Evolutionary conservation across 1,284 basidiomycete genomes (phyloP).

Genomic region (Papiliotrema flavescens): DNA sequence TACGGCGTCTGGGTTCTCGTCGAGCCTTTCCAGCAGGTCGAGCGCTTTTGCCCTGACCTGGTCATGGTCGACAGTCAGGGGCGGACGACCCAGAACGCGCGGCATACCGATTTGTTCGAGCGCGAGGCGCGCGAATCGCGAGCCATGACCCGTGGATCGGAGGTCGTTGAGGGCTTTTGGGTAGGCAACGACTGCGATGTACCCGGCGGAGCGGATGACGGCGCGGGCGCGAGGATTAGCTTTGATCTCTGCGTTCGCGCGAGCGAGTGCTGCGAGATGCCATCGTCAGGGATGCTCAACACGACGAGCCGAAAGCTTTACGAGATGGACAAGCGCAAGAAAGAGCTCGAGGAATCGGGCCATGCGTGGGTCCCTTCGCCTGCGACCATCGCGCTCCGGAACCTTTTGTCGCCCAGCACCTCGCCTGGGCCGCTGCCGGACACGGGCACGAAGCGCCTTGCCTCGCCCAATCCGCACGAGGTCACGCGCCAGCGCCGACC

Average conservation of each 20-base stretch:
- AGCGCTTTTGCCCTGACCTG: conserved; percentile 52
- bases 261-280: conserved; percentile 48
- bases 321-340: conserved; percentile 28
- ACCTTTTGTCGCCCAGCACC: conserved; percentile 32
- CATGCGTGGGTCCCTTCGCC: conserved; percentile 36
- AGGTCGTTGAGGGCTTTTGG: conserved; percentile 64
- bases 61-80: conserved; percentile 55
- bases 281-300: conserved; percentile 20
- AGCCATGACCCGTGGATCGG: conserved; percentile 66
- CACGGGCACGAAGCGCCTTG: conserved; percentile 17
- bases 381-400: conserved; percentile 44
- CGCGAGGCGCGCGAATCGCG: conserved; percentile 42
- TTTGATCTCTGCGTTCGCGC: conserved; percentile 48
- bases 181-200: conserved; percentile 51
- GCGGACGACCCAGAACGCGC: conserved; percentile 38
- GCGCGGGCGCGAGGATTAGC: conserved; percentile 26
- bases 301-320: conserved; percentile 26
- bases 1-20: conserved; percentile 87
- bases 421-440: conserved; percentile 11
- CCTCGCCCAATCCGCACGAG: conserved; percentile 12
- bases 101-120: conserved; percentile 53
- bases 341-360: conserved; percentile 9
- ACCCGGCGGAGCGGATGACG: conserved; percentile 39
- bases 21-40: conserved; percentile 57
- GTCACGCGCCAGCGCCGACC: conserved; percentile 14